A percentile compares a stretch with the other conserved stretches of the same genome.
Conservation (phyloP, 148 eudicot species). For the Fagopyrum esculentum region DNA sequence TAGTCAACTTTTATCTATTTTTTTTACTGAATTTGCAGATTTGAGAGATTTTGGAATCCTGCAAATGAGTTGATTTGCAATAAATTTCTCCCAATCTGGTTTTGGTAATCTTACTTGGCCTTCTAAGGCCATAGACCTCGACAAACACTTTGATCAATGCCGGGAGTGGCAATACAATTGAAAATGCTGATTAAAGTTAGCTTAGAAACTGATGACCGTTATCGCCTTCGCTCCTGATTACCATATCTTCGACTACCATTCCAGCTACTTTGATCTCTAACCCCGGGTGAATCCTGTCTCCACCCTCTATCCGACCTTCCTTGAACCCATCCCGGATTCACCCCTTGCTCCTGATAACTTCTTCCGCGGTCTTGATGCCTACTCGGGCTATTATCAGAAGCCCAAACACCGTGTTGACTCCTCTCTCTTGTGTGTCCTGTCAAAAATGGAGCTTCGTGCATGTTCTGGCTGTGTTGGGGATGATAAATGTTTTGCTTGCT, state of each 20-base stretch:
- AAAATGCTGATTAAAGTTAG: background rate
- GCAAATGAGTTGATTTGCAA: background rate
- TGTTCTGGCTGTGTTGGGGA: background rate
- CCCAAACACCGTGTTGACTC: conserved; percentile 49
- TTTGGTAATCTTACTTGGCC: background rate
- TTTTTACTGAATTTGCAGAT: no score
- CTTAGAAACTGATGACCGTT: background rate
- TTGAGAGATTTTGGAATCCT: no score
- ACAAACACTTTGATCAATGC: background rate
- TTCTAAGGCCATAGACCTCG: background rate
- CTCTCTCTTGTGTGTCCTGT: conserved; percentile 19
- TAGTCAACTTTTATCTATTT: no score
- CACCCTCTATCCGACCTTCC: conserved; percentile 31
- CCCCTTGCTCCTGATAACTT: conserved; percentile 26
- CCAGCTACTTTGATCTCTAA: conserved; percentile 31
- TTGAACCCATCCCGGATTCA: conserved; percentile 24
- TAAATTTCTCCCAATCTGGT: background rate
- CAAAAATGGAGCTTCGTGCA: conserved; percentile 5
- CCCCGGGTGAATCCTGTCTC: conserved; percentile 8
- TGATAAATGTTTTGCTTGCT: background rate
- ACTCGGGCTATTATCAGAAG: conserved; percentile 41
- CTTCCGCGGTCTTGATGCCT: conserved; percentile 35
- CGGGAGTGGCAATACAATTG: background rate
- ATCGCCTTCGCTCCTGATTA: conserved; percentile 40
- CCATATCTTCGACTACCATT: conserved; percentile 35